Evolutionary conservation across 1,139 yeast genomes (phyloP).

Genomic region (Tardiomyces digboiensis): DNA sequence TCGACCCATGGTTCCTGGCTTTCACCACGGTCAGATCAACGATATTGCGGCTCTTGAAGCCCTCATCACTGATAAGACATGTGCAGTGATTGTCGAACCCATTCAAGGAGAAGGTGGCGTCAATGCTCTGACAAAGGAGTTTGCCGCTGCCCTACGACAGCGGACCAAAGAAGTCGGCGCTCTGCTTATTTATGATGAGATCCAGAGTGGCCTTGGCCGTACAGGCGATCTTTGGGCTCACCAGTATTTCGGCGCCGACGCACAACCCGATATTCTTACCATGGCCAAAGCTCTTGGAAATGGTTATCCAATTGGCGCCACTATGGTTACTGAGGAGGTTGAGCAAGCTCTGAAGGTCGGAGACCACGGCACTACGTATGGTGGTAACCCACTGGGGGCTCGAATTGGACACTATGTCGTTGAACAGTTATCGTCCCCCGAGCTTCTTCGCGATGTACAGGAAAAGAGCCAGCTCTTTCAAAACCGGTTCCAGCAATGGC

Average conservation of each 20-base stretch:
- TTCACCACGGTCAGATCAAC: slow-evolving; percentile 50
- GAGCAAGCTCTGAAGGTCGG: slow-evolving; percentile 71
- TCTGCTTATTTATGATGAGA: slow-evolving; percentile 83
- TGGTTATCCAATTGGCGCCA: slow-evolving; percentile 97
- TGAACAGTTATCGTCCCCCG: slow-evolving; percentile 49
- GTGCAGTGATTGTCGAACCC: slow-evolving; percentile 94
- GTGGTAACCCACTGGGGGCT: slow-evolving; percentile 92
- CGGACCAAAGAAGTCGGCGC: slow-evolving; percentile 66
- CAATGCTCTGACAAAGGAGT: slow-evolving; percentile 52
- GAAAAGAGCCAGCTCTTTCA: slow-evolving; percentile 47
- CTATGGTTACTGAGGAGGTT: slow-evolving; percentile 73
- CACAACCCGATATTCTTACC: slow-evolving; percentile 90
- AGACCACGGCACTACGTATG: slow-evolving; percentile 97
- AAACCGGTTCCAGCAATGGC: slow-evolving; percentile 41
- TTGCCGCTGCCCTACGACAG: slow-evolving; percentile 54
- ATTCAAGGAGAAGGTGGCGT: slow-evolving; percentile 99
- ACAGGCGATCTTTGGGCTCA: slow-evolving; percentile 95
- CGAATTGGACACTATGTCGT: slow-evolving; percentile 73
- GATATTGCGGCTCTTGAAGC: slow-evolving; percentile 49
- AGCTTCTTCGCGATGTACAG: slow-evolving; percentile 50
- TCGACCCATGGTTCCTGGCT: slow-evolving; percentile 83
- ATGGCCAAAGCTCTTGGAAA: slow-evolving; percentile 96
- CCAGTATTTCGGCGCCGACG: slow-evolving; percentile 55
- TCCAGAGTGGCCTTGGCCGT: slow-evolving; percentile 95
- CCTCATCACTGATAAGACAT: slow-evolving; percentile 60